These are phyloP conservation scores for Blastobotrys indianensis DNA, from an alignment of 1,139 yeast species.

Conservation along the genomic window DNA sequence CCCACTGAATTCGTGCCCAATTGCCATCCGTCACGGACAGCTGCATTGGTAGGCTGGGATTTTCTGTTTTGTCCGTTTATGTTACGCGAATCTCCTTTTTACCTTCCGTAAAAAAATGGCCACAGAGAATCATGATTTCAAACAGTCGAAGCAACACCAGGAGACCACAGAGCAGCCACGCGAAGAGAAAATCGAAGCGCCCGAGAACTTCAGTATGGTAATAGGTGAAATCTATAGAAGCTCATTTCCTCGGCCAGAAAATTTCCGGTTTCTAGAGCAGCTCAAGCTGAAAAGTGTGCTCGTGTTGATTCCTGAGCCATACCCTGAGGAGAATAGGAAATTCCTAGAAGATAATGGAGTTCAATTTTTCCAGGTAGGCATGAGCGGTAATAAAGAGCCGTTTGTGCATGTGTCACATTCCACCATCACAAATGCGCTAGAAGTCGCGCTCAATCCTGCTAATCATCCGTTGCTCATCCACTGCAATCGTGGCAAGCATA, in stretches of 20 bases:
- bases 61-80: too few relatives aligned
- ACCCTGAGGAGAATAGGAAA: constrained; percentile 67
- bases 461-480: constrained; percentile 91
- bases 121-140: too few relatives aligned
- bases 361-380: constrained; percentile 75
- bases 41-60: too few relatives aligned
- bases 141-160: too few relatives aligned
- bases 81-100: too few relatives aligned
- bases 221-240: constrained; percentile 75
- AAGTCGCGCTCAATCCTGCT: constrained; percentile 70
- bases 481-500: constrained; percentile 92
- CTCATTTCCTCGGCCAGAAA: constrained; percentile 82
- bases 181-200: constrained; percentile 30
- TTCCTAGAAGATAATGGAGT: constrained; percentile 60
- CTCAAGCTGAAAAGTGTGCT: constrained; percentile 67
- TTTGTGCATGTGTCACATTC: constrained; percentile 52
- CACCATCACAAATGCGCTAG: constrained; percentile 71
- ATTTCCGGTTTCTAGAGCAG: constrained; percentile 60
- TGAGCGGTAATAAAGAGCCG: constrained; percentile 76
- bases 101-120: too few relatives aligned
- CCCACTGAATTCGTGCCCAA: too few relatives aligned
- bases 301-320: constrained; percentile 85
- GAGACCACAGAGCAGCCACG: too few relatives aligned
- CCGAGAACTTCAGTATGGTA: constrained; percentile 88
- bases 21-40: too few relatives aligned